Base-by-base conservation (phyloP, 164 flowering plant genomes). In the Aristolochia californica region DNA sequence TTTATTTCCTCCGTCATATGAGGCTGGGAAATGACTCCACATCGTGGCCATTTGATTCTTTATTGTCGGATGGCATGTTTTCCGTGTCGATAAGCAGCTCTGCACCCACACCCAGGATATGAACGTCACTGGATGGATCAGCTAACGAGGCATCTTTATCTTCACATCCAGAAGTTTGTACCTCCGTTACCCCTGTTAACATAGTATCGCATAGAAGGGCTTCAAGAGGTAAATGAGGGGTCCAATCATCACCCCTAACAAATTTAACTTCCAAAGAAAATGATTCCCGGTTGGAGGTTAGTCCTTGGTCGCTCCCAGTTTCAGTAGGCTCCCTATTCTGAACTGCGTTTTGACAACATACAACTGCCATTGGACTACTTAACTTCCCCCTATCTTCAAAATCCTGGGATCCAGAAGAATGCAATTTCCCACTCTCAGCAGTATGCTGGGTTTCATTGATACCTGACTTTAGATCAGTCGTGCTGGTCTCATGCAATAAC, bases 241-340 rank as follows among this genome's bases (percentile, higher is more conserved):
- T 21, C 23, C 53, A 53, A 45, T 27, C 61, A 44, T 65, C 75
- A 18, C 56, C 59, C 9, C 75, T 57, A 21, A 38, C 48, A 66
- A 86, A 88, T 45, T 72, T 73, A 59, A 91, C 91, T 58, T 86
- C 91, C 66, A 82, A 67, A 34, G 86, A 61, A 17, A 88, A 77
- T 54, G 62, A 55, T 48, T 73, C 76, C 56, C 75, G 81, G 71
- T 86, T 80, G 57, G 84, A 68, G 4, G 23, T 25, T 43, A 72
- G 67, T 43, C 53, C 58, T 47, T 17, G 22, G 50, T 4, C 50
- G 5, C 0, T 17, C 18, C 18, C 18, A 20, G 50, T 47, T 17
- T 47, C 22, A 11, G 22, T 47, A 17, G 20, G 9, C 50, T 47
- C 20, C 5, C 50, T 14, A 8, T 47, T 16, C 50, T 47, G 18